These are phyloP conservation scores for Zygnema circumcarinatum DNA, from an alignment of 139 green algal genomes.

Conservation along the genomic window DNA sequence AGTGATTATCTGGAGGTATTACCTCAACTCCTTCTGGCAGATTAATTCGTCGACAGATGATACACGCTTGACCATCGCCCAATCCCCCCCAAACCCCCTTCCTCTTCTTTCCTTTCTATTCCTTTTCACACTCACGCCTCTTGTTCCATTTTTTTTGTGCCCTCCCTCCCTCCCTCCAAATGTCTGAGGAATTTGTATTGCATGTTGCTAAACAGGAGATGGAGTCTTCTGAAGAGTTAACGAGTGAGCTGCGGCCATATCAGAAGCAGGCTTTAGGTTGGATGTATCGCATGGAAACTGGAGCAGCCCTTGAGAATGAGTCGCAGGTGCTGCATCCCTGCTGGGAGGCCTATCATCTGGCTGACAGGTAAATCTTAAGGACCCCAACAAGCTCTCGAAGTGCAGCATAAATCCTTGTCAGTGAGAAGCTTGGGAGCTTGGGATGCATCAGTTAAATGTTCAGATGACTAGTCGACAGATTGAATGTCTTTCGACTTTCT, in stretches of 20 bases:
- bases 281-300: conserved; percentile 38
- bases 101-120: background rate
- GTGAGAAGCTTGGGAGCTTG: background rate
- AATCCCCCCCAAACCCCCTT: background rate
- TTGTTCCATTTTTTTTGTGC: background rate
- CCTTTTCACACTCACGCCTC: background rate
- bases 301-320: background rate
- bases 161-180: background rate
- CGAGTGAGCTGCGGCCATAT: conserved; percentile 43
- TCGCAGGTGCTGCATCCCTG: conserved; percentile 50
- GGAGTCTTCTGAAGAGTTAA: conserved; percentile 37
- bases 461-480: background rate
- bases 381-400: background rate
- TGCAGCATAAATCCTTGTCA: background rate
- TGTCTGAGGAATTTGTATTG: background rate
- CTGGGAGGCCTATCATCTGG: conserved; percentile 53
- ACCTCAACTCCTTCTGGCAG: background rate
- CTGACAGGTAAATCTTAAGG: conserved; percentile 50
- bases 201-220: conserved; percentile 28
- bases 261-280: conserved; percentile 58
- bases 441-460: background rate
- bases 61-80: background rate
- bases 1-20: background rate
- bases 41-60: background rate
- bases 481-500: background rate